phyloP scores from a whole-genome alignment of 257 asterid species.

The Penstemon newberryi region DNA sequence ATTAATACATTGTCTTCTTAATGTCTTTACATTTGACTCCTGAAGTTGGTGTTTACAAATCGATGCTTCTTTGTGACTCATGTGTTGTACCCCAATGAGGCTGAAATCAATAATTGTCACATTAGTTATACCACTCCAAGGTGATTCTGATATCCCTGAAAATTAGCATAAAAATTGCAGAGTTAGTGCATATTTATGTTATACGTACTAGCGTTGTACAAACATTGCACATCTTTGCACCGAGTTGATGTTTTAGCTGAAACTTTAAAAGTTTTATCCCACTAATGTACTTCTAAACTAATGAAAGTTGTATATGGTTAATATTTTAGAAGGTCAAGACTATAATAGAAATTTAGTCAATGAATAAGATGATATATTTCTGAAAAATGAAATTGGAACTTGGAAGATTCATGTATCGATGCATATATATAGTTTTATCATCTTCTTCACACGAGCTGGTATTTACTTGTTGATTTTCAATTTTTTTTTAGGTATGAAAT shows the following conservation, averaged over 20 bases:
- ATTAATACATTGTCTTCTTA: neutral
- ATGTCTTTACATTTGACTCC: slow-evolving; percentile 43
- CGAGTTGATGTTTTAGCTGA: neutral
- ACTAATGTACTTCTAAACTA: neutral
- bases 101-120: slow-evolving; percentile 37
- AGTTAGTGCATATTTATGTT: neutral
- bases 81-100: slow-evolving; percentile 42
- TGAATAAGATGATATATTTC: too few relatives aligned
- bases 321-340: neutral
- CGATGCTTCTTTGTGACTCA: slow-evolving; percentile 57
- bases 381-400: neutral
- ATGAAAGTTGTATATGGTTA: neutral
- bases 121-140: slow-evolving; percentile 27
- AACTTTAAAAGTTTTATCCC: neutral
- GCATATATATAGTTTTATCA: too few relatives aligned
- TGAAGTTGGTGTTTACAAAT: slow-evolving; percentile 46
- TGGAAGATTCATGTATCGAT: too few relatives aligned
- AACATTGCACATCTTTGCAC: neutral
- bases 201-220: neutral
- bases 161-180: slow-evolving; percentile 1
- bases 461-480: neutral
- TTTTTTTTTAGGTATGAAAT: slow-evolving; percentile 48
- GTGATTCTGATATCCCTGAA: neutral
- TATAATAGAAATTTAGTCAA: neutral
- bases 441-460: neutral